Evolutionary conservation across 1,284 basidiomycete species (phyloP).

Genomic region (Trametes versicolor): DNA sequence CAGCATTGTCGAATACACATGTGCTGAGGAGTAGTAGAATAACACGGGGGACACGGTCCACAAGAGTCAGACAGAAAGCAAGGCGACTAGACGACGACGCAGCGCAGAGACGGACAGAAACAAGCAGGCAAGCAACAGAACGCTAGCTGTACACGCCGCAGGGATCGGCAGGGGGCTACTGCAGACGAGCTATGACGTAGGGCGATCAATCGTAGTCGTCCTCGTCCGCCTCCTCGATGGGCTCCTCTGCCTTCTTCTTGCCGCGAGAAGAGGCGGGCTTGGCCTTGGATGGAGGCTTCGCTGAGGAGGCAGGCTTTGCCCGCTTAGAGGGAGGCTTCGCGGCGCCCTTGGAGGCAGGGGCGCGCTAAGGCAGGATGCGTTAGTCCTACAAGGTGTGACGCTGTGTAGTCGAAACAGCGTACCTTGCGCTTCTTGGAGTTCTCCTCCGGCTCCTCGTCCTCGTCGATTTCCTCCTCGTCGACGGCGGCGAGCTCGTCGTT

Average conservation of each 20-base stretch:
- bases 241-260: slow-evolving; percentile 38
- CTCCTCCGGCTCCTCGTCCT: slow-evolving; percentile 43
- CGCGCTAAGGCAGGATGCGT: slow-evolving; percentile 32
- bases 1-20: slow-evolving; percentile 28
- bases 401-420: too few species aligned
- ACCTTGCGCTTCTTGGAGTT: slow-evolving; percentile 50
- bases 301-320: slow-evolving; percentile 35
- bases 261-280: slow-evolving; percentile 37
- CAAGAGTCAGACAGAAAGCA: slow-evolving; percentile 22
- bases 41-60: slow-evolving; percentile 23
- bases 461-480: slow-evolving; percentile 45
- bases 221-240: slow-evolving; percentile 37
- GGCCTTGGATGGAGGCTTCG: slow-evolving; percentile 39
- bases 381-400: too few species aligned
- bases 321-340: slow-evolving; percentile 43
- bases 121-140: slow-evolving; percentile 6
- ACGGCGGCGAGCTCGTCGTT: slow-evolving; percentile 46
- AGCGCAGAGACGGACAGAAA: slow-evolving; percentile 12
- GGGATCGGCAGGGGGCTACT: neutral
- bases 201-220: slow-evolving; percentile 32
- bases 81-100: slow-evolving; percentile 15
- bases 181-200: neutral
- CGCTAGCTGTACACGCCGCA: slow-evolving; percentile 11
- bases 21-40: slow-evolving; percentile 28
- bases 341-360: slow-evolving; percentile 39